Evolutionary conservation across 1,139 yeast genomes (phyloP).

Genomic region (Eremothecium gossypii): DNA sequence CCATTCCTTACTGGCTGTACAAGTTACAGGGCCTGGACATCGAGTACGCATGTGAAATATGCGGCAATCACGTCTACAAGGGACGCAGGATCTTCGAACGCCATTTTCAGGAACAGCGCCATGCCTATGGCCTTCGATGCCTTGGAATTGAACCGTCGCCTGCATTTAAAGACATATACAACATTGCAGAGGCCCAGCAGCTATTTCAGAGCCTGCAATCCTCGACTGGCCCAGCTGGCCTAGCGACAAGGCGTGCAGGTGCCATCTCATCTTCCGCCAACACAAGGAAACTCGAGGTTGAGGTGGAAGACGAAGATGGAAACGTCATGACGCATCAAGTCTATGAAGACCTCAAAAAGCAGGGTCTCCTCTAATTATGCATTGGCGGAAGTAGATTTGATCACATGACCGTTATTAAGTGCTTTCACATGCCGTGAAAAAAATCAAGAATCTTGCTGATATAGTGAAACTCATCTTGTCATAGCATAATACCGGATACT

Average conservation of each 20-base stretch:
- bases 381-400: too few species aligned
- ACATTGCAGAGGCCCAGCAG: constrained; percentile 57
- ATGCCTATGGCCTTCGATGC: constrained; percentile 62
- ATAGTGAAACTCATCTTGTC: not conserved
- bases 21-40: constrained; percentile 79
- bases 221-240: constrained; percentile 26
- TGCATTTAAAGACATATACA: constrained; percentile 56
- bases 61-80: constrained; percentile 66
- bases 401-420: not conserved
- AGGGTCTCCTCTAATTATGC: constrained; percentile 42
- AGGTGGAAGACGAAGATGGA: constrained; percentile 87
- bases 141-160: constrained; percentile 55
- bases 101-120: constrained; percentile 67
- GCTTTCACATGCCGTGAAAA: constrained; percentile 2
- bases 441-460: not conserved
- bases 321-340: constrained; percentile 83
- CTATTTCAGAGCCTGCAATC: constrained; percentile 44
- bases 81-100: constrained; percentile 66
- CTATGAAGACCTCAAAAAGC: constrained; percentile 74
- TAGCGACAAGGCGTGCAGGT: not conserved
- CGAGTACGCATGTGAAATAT: constrained; percentile 71
- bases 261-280: not conserved
- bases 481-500: too few species aligned
- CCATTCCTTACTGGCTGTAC: constrained; percentile 90
- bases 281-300: constrained; percentile 46